A percentile compares a stretch with the other conserved stretches of the same genome.
These are phyloP conservation scores for Tillandsia fasciculata DNA, from an alignment of 176 grass and related monocot species.

Conservation along the genomic window DNA sequence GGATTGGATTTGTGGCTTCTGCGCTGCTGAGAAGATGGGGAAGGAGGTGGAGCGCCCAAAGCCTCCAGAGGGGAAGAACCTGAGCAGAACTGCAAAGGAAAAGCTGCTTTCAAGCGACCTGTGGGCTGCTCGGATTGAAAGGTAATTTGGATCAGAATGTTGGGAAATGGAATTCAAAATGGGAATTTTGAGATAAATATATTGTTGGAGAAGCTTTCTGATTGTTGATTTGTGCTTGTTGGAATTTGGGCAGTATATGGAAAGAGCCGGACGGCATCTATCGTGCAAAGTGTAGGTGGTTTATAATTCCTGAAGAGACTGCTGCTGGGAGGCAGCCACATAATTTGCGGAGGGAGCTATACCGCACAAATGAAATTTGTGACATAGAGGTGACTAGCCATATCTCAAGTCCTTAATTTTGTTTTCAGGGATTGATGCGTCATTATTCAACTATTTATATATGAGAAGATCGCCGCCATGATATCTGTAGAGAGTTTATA, in stretches of 20 bases:
- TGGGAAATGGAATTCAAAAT: neutral
- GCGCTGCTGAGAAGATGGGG: conserved; percentile 39
- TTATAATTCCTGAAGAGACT: conserved; percentile 89
- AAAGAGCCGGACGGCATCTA: conserved; percentile 62
- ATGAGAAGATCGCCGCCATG: too few species aligned
- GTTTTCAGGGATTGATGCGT: neutral
- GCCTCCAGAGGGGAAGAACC: conserved; percentile 44
- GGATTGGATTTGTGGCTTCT: conserved; percentile 76
- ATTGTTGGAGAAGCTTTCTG: neutral
- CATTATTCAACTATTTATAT: neutral
- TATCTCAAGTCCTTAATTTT: neutral
- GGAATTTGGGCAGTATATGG: conserved; percentile 48
- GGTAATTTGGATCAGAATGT: conserved; percentile 17
- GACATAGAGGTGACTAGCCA: conserved; percentile 50
- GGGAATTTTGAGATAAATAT: neutral
- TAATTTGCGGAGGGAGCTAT: conserved; percentile 85
- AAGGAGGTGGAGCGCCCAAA: conserved; percentile 41
- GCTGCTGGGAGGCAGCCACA: conserved; percentile 83
- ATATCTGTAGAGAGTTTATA: too few species aligned
- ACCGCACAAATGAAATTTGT: conserved; percentile 55
- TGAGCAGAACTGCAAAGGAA: conserved; percentile 60
- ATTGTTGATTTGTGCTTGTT: neutral
- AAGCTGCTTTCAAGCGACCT: conserved; percentile 77
- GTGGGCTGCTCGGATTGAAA: conserved; percentile 70
- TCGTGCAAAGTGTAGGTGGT: conserved; percentile 77